These are phyloP conservation scores for Candida labiduridarum DNA, from an alignment of 1,139 yeast genomes.

Conservation along the genomic window DNA sequence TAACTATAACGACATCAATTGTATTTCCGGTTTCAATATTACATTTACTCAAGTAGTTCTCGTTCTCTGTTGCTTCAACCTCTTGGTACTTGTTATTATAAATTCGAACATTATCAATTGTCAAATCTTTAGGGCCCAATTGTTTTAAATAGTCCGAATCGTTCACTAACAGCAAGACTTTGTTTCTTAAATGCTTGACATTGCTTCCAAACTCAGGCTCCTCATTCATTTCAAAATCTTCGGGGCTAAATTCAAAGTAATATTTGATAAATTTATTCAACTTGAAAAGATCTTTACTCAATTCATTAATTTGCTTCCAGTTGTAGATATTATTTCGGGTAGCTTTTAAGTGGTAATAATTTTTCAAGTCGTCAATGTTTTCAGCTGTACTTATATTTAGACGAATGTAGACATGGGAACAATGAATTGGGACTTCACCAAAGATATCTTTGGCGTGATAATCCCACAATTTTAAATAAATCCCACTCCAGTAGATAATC, in stretches of 20 bases:
- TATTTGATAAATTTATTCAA: conserved; percentile 50
- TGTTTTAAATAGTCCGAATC: conserved; percentile 48
- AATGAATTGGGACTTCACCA: conserved; percentile 71
- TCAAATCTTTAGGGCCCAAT: conserved; percentile 19
- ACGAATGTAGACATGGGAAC: conserved; percentile 69
- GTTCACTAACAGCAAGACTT: conserved; percentile 53
- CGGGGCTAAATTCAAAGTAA: conserved; percentile 80
- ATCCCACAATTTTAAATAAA: conserved; percentile 53
- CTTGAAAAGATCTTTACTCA: conserved; percentile 24
- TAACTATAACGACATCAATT: conserved; percentile 48
- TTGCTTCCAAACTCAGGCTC: conserved; percentile 75
- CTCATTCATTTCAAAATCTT: conserved; percentile 61
- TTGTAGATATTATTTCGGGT: conserved; percentile 26
- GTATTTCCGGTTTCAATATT: conserved; percentile 70
- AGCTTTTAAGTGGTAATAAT: conserved; percentile 31
- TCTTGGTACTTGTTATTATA: conserved; percentile 33
- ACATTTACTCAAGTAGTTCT: conserved; percentile 58
- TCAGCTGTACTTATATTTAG: conserved; percentile 42
- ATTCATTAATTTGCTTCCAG: conserved; percentile 32
- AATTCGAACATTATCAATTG: conserved; percentile 26
- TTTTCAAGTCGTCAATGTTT: conserved; percentile 20
- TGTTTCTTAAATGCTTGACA: conserved; percentile 59
- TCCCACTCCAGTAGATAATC: conserved; percentile 48
- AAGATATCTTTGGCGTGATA: conserved; percentile 69
- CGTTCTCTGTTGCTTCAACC: conserved; percentile 33